These are phyloP conservation scores for Eutypa lata DNA, from an alignment of 2,329 filamentous ascomycete genomes.

Conservation along the genomic window DNA sequence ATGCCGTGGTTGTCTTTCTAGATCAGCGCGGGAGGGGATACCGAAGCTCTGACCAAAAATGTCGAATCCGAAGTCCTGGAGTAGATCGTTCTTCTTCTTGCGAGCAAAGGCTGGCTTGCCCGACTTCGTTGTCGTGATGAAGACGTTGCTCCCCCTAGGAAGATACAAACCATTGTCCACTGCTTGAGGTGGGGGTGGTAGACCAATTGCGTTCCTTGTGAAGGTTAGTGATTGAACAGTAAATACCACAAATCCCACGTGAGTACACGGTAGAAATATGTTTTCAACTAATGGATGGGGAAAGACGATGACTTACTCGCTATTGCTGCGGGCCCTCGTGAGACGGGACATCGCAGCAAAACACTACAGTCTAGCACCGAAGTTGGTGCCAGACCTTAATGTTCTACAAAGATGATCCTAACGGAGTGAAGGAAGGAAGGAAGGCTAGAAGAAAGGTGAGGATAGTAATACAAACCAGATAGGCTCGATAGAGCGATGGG, in stretches of 20 bases:
- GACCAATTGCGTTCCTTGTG: slow-evolving; percentile 1
- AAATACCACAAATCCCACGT: too few species aligned
- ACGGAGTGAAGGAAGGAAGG: too few species aligned
- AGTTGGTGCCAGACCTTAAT: too few species aligned
- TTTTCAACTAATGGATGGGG: neutral
- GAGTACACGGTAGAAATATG: too few species aligned
- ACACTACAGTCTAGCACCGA: too few species aligned
- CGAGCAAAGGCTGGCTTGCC: slow-evolving; percentile 24
- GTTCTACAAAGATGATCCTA: too few species aligned
- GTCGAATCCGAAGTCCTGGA: slow-evolving; percentile 23
- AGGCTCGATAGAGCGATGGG: too few species aligned
- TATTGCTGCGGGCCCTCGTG: neutral
- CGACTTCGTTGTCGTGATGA: slow-evolving; percentile 20
- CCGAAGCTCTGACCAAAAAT: slow-evolving; percentile 22
- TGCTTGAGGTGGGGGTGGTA: neutral
- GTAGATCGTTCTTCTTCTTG: slow-evolving; percentile 18
- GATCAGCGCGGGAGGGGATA: slow-evolving; percentile 20
- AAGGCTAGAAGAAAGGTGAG: too few species aligned
- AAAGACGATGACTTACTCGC: slow-evolving; percentile 4
- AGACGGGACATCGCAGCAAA: neutral
- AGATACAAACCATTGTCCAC: slow-evolving; percentile 13
- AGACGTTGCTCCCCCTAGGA: slow-evolving; percentile 14
- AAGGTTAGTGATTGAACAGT: slow-evolving; percentile 1
- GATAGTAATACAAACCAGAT: too few species aligned
- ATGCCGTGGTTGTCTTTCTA: slow-evolving; percentile 13